Evolutionary conservation across 257 asterid genomes (phyloP).

Genomic region (Ajuga chamaepitys): DNA sequence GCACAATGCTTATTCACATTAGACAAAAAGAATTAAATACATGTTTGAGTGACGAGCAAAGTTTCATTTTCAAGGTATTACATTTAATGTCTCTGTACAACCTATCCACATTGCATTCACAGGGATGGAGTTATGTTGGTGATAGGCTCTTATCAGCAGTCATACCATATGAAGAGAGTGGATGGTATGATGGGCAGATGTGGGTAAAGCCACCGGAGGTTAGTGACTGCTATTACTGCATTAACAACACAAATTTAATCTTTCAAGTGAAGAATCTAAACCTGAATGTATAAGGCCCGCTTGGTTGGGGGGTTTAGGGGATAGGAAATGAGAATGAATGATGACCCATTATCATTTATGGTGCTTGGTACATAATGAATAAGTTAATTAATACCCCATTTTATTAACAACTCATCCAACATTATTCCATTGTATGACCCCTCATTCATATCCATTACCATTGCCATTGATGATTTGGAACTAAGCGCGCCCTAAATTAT

Average conservation of each 20-base stretch:
- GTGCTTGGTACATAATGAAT: too few species aligned
- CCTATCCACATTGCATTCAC: background rate
- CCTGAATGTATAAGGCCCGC: background rate
- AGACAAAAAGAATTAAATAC: background rate
- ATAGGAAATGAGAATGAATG: too few species aligned
- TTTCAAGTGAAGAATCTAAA: background rate
- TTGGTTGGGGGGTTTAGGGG: too few species aligned
- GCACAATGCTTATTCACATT: background rate
- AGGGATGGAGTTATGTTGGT: constrained; percentile 97
- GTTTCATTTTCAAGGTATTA: background rate
- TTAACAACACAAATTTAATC: background rate
- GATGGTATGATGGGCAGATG: constrained; percentile 96
- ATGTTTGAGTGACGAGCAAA: background rate
- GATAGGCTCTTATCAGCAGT: constrained; percentile 86
- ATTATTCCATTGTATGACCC: too few species aligned
- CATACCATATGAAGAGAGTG: constrained; percentile 84
- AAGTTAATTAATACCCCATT: too few species aligned
- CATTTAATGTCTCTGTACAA: background rate
- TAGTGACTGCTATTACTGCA: background rate
- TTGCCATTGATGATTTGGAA: too few species aligned
- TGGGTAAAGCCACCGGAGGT: constrained; percentile 99
- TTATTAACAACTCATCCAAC: too few species aligned
- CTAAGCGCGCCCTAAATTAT: too few species aligned
- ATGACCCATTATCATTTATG: too few species aligned
- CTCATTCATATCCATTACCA: too few species aligned